Base-by-base conservation (phyloP, 345 rosid genomes). In the Gossypium mustelinum region DNA sequence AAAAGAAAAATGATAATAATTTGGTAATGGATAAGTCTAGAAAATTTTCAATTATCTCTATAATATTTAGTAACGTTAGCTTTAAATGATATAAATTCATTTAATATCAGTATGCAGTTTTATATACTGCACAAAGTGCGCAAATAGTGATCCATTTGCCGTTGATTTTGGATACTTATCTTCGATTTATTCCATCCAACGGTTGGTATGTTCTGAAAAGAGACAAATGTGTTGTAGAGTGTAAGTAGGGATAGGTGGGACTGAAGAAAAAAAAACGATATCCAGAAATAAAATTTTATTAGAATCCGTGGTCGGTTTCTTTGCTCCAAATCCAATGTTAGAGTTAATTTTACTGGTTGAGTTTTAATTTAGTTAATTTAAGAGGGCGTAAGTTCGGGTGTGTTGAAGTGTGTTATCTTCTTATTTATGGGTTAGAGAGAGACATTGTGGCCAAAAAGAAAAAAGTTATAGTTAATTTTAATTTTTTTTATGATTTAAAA, bases 161-260 rank as follows among this genome's bases (percentile, higher is more conserved):
- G 85, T 84, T 63, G 80, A 75, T 75, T 7, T 69, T 14, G 11
- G 61, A 14, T 62, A 48, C 41, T 14, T n/a, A 64, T 22, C 16
- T 59, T 59, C 13, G 1, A 57, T 20, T 57, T 1, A 57, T 20
- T 8, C 29, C 12, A 90, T 84, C 85, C 2, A 17, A 78, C 86
- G 89, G 90, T 79, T 44, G 43, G 1, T 17, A 22, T 47, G 41
- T 44, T 24, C 1, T 2, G 7, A 34, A 29, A 39, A 72, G 69
- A 75, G 44, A n/a, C 25, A 20, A 55, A 48, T 27, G 12, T 25
- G 29, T 11, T 22, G 27, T 34, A 4, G 41, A 34, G 41, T 34
- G 41, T 5, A 34, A 34, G 41, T 5, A 34, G 41, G 41, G 41
- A 34, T 34, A 5, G 41, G 41, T 34, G 41, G 41, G 41, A 34